Evolutionary conservation across 2,329 filamentous ascomycete species (phyloP), one percentile per base, ranked within the genome.

Genomic region (Chaetomium globosum): DNA sequence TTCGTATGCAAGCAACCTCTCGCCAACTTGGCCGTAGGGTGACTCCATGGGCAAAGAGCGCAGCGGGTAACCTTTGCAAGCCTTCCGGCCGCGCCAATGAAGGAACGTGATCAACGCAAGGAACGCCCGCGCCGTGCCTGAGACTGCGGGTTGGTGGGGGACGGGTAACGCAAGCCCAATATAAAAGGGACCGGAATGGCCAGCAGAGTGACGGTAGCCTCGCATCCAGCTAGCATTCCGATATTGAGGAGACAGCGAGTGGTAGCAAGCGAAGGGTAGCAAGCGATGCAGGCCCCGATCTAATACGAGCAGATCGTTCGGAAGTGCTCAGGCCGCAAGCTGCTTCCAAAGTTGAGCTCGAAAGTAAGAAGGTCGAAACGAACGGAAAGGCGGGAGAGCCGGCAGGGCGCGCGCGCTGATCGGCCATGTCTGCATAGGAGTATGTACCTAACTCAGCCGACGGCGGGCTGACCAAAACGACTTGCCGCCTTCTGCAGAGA

Each of bases 121-220:
- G n/a, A n/a, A 33, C 30, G 16, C 58, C 13, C 21, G 33, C 59
- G 2, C 12, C 31, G 8, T 31, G 51, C 26, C 33, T 28, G 23
- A 43, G 16, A 21, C 30, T 26, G 53, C 36, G 26, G 26, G 52
- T 36, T 28, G n/a, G 21, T 26, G 68, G 16, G 68, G 39, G 63
- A 56, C 64, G 65, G 36, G 56, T 54, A 69, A 66, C 63, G 63
- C 65, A 67, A 67, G 62, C 61, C 30, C 68, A 69, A 70, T 68
- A 67, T 70, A 63, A 61, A 52, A 23, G 10, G 48, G 3, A 33
- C 52, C 56, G 36, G 39, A 30, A 21, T 36, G 63, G 33, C 33
- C 30, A 26, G 53, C 36, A 62, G 28, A 59, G 56, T 55, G 51
- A 65, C 52, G 21, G 57, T 65, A 64, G 55, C 51, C 46, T 64